Evolutionary conservation across 208 protist genomes (phyloP), one percentile per base, ranked within the genome.

Genomic region (Trypanosoma platydactyli): DNA sequence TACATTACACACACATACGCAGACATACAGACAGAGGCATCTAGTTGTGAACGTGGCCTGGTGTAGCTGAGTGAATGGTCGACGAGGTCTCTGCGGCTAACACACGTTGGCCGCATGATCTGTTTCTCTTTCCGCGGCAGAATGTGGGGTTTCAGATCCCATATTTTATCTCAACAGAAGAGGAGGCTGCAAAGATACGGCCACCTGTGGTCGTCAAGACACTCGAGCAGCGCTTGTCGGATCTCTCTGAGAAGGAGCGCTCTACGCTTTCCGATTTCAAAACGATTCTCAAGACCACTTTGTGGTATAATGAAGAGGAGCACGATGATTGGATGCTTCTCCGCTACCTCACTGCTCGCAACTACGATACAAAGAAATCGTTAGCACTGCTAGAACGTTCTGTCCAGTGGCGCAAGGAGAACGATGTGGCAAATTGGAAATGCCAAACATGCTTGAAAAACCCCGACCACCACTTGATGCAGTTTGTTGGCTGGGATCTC

Each of bases 401-500:
- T 7, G 77, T 79, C n/a, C 68, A 83, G 75, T 94, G 88, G 86
- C 77, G 74, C 46, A 74, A 78, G 42, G 77, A 91, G 38, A 84
- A 78, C 4, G 77, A 76, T 12, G 77, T 75, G 35, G 77, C 83
- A 54, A 73, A 70, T 30, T 86, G 71, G 77, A 51, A 54, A 40
- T 94, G 88, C 60, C 76, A 91, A 0, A 44, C 52, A 5, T 94
- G 88, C 61, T 44, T 80, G 33, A 52, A 73, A 51, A 64, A 94
- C 68, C 83, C 88, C 9, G 86, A 87, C 53, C 40, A 77, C n/a
- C 88, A 94, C 77, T 80, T 89, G 73, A 77, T 79, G 30, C 85
- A 94, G 68, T 94, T 94, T 56, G 71, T 89, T 5, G 88, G 88
- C 15, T 94, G 88, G 88, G 88, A 94, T 59, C 48, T 68, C 25